phyloP scores from a whole-genome alignment of 2,329 filamentous ascomycete genomes.

The Fusarium sp. region DNA sequence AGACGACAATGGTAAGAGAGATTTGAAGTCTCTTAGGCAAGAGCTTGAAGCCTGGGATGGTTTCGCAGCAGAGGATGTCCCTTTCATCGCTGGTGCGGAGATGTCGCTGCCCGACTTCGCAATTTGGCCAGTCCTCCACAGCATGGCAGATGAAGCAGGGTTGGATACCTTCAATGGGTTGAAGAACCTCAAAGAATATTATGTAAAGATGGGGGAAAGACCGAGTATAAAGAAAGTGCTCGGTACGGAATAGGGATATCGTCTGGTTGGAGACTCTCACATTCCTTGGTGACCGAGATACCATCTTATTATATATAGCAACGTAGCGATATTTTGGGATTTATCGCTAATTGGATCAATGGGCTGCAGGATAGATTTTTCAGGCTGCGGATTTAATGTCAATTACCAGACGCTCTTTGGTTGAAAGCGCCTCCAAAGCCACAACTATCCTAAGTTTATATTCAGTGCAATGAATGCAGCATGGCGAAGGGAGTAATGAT shows the following conservation, averaged over 20 bases:
- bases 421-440: not conserved
- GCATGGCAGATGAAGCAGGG: constrained; percentile 55
- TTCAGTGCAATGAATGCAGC: constrained; percentile 1
- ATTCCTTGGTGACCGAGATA: not conserved
- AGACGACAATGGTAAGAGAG: constrained; percentile 5
- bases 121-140: constrained; percentile 67
- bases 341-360: not conserved
- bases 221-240: constrained; percentile 44
- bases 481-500: not conserved
- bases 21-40: constrained; percentile 44
- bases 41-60: constrained; percentile 58
- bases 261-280: not conserved
- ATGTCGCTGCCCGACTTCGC: constrained; percentile 66
- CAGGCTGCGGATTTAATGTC: not conserved
- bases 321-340: not conserved
- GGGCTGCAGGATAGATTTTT: not conserved
- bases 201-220: constrained; percentile 47
- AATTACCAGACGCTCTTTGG: constrained; percentile 5
- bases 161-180: constrained; percentile 49
- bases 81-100: constrained; percentile 60
- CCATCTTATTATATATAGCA: not conserved
- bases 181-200: constrained; percentile 54
- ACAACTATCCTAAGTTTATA: constrained; percentile 1
- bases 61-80: constrained; percentile 50
- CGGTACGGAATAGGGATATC: constrained; percentile 13